These are phyloP conservation scores for Escallonia rubra DNA, from an alignment of 129 eudicot genomes.

Conservation along the genomic window DNA sequence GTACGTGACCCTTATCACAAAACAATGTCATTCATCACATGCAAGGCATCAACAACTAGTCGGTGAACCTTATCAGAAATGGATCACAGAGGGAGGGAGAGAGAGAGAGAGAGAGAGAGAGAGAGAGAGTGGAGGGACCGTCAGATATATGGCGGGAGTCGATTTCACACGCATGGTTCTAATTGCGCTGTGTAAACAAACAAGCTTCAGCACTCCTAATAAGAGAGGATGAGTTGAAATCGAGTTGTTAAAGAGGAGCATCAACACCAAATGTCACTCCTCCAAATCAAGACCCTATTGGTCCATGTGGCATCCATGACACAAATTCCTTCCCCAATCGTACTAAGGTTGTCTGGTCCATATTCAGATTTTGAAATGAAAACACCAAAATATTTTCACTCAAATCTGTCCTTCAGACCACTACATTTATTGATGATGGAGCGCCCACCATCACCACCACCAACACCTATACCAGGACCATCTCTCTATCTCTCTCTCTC, in stretches of 20 bases:
- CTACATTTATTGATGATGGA: conserved; percentile 29
- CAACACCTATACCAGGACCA: conserved; percentile 26
- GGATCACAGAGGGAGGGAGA: neutral
- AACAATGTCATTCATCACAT: neutral
- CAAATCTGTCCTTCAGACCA: conserved; percentile 15
- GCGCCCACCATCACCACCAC: conserved; percentile 26
- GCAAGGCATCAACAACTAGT: neutral
- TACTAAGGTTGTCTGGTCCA: conserved; percentile 46
- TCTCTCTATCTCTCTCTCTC: conserved; percentile 8
- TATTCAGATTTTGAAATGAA: conserved; percentile 31
- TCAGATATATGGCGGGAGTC: conserved; percentile 18
- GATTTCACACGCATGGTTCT: conserved; percentile 22
- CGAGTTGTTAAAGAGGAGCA: conserved; percentile 14
- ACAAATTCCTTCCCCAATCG: conserved; percentile 21
- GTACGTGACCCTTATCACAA: neutral
- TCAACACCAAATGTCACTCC: neutral
- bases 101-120: neutral
- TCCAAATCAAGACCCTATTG: conserved; percentile 2
- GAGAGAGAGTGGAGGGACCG: conserved; percentile 8
- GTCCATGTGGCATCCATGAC: conserved; percentile 20
- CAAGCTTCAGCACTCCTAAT: neutral
- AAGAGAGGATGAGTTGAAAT: conserved; percentile 5
- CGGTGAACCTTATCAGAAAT: neutral
- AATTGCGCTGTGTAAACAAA: conserved; percentile 13
- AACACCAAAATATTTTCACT: conserved; percentile 16